Evolutionary conservation across 495 filamentous ascomycete genomes (phyloP).

Genomic region (Neurospora intermedia): DNA sequence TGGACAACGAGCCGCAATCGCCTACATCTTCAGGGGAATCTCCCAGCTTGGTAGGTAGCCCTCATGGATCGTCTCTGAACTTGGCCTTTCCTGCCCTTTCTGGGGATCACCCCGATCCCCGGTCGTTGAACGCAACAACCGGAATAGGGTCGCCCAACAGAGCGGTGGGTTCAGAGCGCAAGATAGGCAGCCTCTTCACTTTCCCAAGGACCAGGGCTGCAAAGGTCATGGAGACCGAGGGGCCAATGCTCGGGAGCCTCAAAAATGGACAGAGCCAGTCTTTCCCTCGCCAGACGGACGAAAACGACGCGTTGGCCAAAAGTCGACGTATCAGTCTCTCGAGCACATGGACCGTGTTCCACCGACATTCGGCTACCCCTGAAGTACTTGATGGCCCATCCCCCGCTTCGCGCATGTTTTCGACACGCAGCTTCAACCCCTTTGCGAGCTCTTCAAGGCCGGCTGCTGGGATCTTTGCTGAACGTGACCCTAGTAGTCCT

Average conservation of each 20-base stretch:
- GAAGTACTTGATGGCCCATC: constrained; percentile 26
- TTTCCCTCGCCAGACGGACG: constrained; percentile 50
- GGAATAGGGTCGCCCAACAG: constrained; percentile 9
- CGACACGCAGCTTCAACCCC: constrained; percentile 46
- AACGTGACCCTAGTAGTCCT: constrained; percentile 57
- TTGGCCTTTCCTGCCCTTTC: constrained; percentile 38
- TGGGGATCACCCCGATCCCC: constrained; percentile 28
- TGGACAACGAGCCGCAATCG: constrained; percentile 48
- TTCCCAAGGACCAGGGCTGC: constrained; percentile 57
- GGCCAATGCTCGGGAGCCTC: constrained; percentile 59
- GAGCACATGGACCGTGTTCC: constrained; percentile 45
- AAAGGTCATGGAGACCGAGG: constrained; percentile 59
- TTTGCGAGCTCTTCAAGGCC: constrained; percentile 54
- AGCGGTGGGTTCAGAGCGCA: constrained; percentile 18
- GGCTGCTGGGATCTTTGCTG: constrained; percentile 57
- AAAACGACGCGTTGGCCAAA: constrained; percentile 27
- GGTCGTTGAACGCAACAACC: constrained; percentile 19
- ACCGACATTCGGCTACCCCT: constrained; percentile 37
- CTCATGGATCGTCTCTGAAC: constrained; percentile 49
- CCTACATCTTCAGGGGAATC: constrained; percentile 59
- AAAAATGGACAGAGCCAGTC: constrained; percentile 74
- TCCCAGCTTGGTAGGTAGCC: constrained; percentile 57
- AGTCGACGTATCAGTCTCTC: constrained; percentile 43
- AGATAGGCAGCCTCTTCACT: constrained; percentile 41
- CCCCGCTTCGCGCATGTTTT: constrained; percentile 26